Percentiles rank a stretch among this genome's conserved stretches.
Evolutionary conservation across 352 stramenopile genomes (phyloP).

Genomic region (Phytophthora citricola): DNA sequence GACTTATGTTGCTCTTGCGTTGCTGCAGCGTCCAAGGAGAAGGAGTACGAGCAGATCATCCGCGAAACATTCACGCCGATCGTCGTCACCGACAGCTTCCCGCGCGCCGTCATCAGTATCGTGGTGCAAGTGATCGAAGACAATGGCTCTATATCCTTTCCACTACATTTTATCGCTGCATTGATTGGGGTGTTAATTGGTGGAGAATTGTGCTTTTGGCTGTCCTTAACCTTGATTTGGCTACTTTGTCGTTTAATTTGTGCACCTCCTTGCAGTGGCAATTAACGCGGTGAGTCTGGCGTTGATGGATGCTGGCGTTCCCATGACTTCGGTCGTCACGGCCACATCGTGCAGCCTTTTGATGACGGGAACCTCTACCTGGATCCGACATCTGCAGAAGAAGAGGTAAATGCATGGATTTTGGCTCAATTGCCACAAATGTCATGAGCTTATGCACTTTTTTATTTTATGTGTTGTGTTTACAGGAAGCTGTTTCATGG

Average conservation of each 20-base stretch:
- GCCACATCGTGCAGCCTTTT: conserved; percentile 73
- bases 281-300: conserved; percentile 84
- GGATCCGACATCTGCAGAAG: conserved; percentile 71
- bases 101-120: conserved; percentile 86
- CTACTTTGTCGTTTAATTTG: conserved; percentile 21
- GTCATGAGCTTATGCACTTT: too few relatives aligned
- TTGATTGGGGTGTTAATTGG: conserved; percentile 12
- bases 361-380: conserved; percentile 71
- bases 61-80: conserved; percentile 78
- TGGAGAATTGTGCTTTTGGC: conserved; percentile 2
- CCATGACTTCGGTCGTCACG: conserved; percentile 75
- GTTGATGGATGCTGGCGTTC: conserved; percentile 83
- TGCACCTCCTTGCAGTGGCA: conserved; percentile 73
- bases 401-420: conserved; percentile 50
- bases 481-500: conserved; percentile 61
- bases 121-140: conserved; percentile 88
- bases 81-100: conserved; percentile 73
- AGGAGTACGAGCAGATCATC: conserved; percentile 87
- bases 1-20: conserved; percentile 1
- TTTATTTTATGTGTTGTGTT: too few relatives aligned
- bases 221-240: conserved; percentile 50
- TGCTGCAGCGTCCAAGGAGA: conserved; percentile 75
- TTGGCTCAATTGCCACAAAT: too few relatives aligned
- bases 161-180: conserved; percentile 20
- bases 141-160: conserved; percentile 76